Evolutionary conservation across 176 grass and related monocot genomes (phyloP).

Genomic region (Rhynchospora breviuscula): DNA sequence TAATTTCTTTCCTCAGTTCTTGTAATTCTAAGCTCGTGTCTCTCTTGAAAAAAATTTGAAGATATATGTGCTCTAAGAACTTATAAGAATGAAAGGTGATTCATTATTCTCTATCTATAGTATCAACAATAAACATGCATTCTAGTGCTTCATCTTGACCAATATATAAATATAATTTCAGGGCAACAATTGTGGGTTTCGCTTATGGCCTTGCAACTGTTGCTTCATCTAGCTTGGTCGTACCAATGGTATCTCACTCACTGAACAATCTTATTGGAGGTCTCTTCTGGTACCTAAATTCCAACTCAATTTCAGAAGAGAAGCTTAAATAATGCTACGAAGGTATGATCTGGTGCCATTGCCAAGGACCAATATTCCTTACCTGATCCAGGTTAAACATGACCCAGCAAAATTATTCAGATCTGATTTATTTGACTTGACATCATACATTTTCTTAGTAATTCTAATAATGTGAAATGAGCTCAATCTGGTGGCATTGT

Average conservation of each 20-base stretch:
- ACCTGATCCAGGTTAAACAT: slow-evolving; percentile 3
- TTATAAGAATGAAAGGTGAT: neutral
- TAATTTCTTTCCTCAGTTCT: neutral
- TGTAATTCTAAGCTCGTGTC: neutral
- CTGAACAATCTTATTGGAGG: slow-evolving; percentile 86
- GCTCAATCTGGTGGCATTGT: neutral
- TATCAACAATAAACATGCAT: neutral
- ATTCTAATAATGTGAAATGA: neutral
- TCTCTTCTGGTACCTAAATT: slow-evolving; percentile 51
- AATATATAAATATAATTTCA: slow-evolving; percentile 20
- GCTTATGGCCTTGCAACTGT: slow-evolving; percentile 73
- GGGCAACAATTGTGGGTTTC: slow-evolving; percentile 84
- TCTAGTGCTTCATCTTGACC: neutral
- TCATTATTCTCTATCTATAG: neutral
- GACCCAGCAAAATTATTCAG: neutral
- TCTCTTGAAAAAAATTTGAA: neutral
- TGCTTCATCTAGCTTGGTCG: slow-evolving; percentile 61
- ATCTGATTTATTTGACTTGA: neutral
- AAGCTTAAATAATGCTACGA: slow-evolving; percentile 10
- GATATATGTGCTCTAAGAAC: neutral
- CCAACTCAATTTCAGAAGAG: neutral
- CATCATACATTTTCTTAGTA: neutral
- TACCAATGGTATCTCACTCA: slow-evolving; percentile 82
- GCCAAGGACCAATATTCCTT: neutral
- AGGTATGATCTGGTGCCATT: slow-evolving; percentile 1